Evolutionary conservation across 108 stramenopile species (phyloP), one percentile per base, ranked within the genome.

Genomic region (Nitzschia sp.): DNA sequence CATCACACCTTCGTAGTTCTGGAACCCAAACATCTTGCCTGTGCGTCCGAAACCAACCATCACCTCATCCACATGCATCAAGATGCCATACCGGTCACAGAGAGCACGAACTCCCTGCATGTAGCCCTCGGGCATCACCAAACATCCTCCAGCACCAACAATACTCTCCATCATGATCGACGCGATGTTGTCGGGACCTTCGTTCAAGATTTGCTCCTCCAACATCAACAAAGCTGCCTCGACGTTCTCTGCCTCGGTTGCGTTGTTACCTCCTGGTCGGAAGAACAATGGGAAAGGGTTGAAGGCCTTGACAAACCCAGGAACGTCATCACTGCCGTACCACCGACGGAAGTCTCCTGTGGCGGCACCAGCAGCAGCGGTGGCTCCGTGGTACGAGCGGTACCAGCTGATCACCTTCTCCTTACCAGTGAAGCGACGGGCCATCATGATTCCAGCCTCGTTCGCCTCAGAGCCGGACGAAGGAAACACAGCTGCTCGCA

Each of bases 1-100:
- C 68, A 85, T 75, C 22, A 98, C 91, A 14, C 81, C 83, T 26
- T 80, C 89, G 62, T 94, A 79, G 70, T 95, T 81, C 80, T 97
- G 86, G 80, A 95, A 92, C 10, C 93, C 96, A 93, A 96, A 98
- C 41, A 97, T 43, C 52, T 74, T 86, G 17, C 97, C 97, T 10
- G 86, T 92, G 37, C 97, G 95, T 58, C 97, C 97, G 78, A 98
- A 92, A 0, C 97, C 97, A 22, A 91, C 88, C 87, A 97, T 96
- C n/a, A 98, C 96, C 77, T 98, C 97, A 58, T 98, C 97, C 38
- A 86, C 79, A 44, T 96, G 95, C 72, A 98, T 84, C 34, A 98
- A 63, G 24, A 95, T 95, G 11, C 87, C 95, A 39, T 85, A 87
- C 50, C 92, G 83, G 75, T 95, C 92, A 69, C 90, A 90, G 42